These are phyloP conservation scores for Trichophyton rubrum DNA, from an alignment of 2,329 filamentous ascomycete genomes.

Conservation along the genomic window DNA sequence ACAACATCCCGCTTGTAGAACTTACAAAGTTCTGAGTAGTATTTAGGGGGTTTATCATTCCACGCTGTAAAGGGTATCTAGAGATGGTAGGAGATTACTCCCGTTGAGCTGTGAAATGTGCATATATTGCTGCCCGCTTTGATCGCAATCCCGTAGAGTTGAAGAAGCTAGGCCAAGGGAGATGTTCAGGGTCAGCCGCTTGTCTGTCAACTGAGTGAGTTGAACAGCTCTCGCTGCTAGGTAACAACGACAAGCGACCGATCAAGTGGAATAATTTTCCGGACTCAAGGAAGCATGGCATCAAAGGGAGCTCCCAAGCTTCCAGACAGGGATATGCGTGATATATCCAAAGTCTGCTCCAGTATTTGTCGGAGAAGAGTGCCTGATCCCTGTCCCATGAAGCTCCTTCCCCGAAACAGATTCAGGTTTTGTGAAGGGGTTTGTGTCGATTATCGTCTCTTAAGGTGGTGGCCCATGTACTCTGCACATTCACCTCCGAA, in stretches of 20 bases:
- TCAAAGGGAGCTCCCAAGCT: not conserved
- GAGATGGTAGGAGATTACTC: not conserved
- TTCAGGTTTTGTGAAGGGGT: not conserved
- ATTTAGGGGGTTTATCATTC: not conserved
- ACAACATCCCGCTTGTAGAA: not conserved
- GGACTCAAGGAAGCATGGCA: not conserved
- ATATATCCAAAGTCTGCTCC: not conserved
- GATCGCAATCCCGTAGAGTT: not conserved
- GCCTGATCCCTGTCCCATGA: not conserved
- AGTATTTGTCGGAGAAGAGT: not conserved
- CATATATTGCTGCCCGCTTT: not conserved
- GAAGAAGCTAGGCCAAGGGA: not conserved
- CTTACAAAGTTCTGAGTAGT: not conserved
- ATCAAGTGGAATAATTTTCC: not conserved
- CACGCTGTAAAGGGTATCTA: not conserved
- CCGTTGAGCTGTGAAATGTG: not conserved
- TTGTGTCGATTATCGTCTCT: not conserved
- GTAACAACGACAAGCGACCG: not conserved
- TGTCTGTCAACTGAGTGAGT: not conserved
- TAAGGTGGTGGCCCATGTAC: not conserved
- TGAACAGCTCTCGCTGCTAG: not conserved
- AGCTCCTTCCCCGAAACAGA: not conserved
- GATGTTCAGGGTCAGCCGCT: not conserved
- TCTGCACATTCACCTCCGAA: not conserved
- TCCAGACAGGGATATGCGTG: not conserved